These are phyloP conservation scores for Monilinia fructigena DNA, from an alignment of 2,329 filamentous ascomycete genomes.

Conservation along the genomic window DNA sequence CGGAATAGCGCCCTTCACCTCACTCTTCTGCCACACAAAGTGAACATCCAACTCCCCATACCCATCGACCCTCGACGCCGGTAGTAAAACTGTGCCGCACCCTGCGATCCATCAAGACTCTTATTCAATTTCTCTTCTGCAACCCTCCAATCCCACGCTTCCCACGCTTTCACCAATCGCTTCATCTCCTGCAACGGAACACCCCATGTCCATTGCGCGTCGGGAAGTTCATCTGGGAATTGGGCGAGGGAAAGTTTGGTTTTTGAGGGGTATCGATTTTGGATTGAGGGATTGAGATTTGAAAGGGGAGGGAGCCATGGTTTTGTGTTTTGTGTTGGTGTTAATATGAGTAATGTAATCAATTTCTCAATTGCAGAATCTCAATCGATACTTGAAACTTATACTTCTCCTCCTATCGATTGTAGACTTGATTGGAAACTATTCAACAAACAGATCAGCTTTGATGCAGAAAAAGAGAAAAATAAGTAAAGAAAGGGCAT, in stretches of 20 bases:
- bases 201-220: constrained; percentile 57
- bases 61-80: constrained; percentile 52
- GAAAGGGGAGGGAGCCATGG: constrained; percentile 43
- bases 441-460: background rate
- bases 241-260: constrained; percentile 53
- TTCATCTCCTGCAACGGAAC: constrained; percentile 59
- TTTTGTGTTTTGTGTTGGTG: background rate
- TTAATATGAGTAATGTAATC: no score
- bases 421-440: background rate
- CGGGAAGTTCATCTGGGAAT: constrained; percentile 57
- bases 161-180: constrained; percentile 58
- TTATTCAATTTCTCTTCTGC: constrained; percentile 59
- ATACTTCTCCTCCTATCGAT: no score
- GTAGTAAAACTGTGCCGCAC: constrained; percentile 55
- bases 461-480: background rate
- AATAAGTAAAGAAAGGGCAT: background rate
- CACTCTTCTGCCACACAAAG: constrained; percentile 58
- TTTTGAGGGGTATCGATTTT: constrained; percentile 52
- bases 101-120: constrained; percentile 27
- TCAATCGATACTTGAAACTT: background rate
- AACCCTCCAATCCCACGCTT: constrained; percentile 60
- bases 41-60: constrained; percentile 62
- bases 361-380: background rate
- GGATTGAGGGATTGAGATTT: constrained; percentile 51
- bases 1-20: constrained; percentile 53